Percentiles rank a stretch among this genome's conserved stretches.
These are phyloP conservation scores for Saccharomyces eubayanus DNA, from an alignment of 805 yeast genomes.

Conservation along the genomic window DNA sequence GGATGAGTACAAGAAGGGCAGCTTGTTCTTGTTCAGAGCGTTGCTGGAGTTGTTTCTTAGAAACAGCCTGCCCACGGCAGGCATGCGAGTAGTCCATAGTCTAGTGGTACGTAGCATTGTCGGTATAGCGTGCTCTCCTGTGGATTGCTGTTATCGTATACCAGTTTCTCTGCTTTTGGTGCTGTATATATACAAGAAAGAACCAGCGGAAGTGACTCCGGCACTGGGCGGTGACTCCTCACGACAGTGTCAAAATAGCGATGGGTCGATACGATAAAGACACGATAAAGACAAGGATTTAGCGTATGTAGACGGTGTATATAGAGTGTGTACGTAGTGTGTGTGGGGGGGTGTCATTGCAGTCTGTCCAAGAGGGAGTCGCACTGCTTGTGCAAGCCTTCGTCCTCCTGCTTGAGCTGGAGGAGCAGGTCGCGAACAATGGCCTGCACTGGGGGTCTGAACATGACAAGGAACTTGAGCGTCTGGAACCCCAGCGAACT, in stretches of 20 bases:
- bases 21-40: conserved; percentile 23
- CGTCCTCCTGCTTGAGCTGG: conserved; percentile 19
- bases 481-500: conserved; percentile 73
- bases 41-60: conserved; percentile 24
- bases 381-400: conserved; percentile 20
- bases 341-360: conserved; percentile 1
- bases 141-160: not conserved
- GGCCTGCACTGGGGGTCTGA: conserved; percentile 73
- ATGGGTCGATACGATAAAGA: not conserved
- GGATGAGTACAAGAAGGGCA: conserved; percentile 27
- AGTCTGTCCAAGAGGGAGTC: conserved; percentile 23
- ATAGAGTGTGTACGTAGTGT: not conserved
- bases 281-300: conserved; percentile 5
- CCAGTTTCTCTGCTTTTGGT: not conserved
- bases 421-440: conserved; percentile 26
- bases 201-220: not conserved
- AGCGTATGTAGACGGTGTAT: conserved; percentile 2
- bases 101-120: conserved; percentile 5
- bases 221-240: not conserved
- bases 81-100: not conserved
- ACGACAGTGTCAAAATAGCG: not conserved
- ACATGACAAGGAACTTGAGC: conserved; percentile 74
- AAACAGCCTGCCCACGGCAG: conserved; percentile 8
- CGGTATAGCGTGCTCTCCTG: not conserved
- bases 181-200: not conserved